Base-by-base conservation (phyloP, 2,329 filamentous ascomycete genomes). In the Colletotrichum lentis region DNA sequence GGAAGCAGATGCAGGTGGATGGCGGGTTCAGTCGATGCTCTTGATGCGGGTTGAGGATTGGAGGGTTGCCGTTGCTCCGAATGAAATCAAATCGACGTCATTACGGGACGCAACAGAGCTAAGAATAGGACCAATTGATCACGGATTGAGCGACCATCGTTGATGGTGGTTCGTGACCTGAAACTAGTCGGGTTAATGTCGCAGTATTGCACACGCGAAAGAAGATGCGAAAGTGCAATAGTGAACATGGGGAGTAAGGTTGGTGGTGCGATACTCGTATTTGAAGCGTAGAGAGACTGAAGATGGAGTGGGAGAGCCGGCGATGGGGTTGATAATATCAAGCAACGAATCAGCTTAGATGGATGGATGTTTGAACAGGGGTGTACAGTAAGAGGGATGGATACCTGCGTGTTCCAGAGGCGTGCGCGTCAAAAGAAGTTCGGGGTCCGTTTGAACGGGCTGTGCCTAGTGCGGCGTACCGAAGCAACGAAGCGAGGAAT, bases 371-470 rank as follows among this genome's bases (percentile, higher is more conserved):
- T 47, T 14, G 24, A 31, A 46, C 43, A 24, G 55, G n/a, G 54
- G 41, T 7, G n/a, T 12, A 27, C 18, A 31, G 27, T 31, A 44
- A 31, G 43, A 22, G 55, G 18, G 56, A 35, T 22, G 61, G 22
- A 31, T 20, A 18, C 24, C 54, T 24, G 49, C 44, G 53, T 54
- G 62, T 62, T 65, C 64, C 64, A 62, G 44, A 63, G 43, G 59
- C 52, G 44, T 67, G 64, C 64, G 59, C 53, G 59, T 67, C 46
- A 50, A 55, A 8, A 31, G 27, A 31, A 35, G 35, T 49, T 50
- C 52, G 53, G 59, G 64, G 59, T 63, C 64, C 59, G 53, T 67
- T 67, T 50, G 64, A 56, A 57, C 58, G 43, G 58, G 59, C 59
- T 44, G 52, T 57, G 52, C 43, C 50, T 66, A 54, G 55, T 66